phyloP scores from a whole-genome alignment of 306 rosid species.

The Casuarina glauca region DNA sequence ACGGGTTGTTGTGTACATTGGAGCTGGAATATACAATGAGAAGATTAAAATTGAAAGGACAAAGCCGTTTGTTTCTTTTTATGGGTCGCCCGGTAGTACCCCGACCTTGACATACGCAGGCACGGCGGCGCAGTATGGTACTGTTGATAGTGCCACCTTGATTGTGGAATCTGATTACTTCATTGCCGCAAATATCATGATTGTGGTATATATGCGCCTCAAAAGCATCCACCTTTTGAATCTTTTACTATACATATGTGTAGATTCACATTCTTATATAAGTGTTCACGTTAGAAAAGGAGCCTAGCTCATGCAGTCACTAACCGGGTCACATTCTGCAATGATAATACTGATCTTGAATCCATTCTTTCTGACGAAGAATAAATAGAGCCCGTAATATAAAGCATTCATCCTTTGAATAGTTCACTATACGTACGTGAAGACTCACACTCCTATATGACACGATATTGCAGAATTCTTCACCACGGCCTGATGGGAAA shows the following conservation, averaged over 20 bases:
- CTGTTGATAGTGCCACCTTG: slow-evolving; percentile 58
- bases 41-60: slow-evolving; percentile 41
- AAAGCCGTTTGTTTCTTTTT: slow-evolving; percentile 50
- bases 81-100: slow-evolving; percentile 29
- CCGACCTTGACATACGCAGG: slow-evolving; percentile 48
- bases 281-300: no score
- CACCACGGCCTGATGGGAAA: slow-evolving; percentile 40
- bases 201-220: slow-evolving; percentile 22
- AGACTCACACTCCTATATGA: no score
- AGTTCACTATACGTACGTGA: no score
- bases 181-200: slow-evolving; percentile 37
- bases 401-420: no score
- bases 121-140: slow-evolving; percentile 46
- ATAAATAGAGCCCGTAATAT: no score
- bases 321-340: no score
- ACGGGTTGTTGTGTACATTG: slow-evolving; percentile 54
- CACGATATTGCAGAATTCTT: slow-evolving; percentile 31
- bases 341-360: no score
- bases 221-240: no score
- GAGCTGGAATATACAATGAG: slow-evolving; percentile 55
- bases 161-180: slow-evolving; percentile 40
- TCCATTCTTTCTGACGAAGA: no score
- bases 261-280: no score
- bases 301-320: no score
- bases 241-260: no score